A percentile compares a stretch with the other conserved stretches of the same genome.
phyloP scores from a whole-genome alignment of 73 alveolate species.

The Uronychia binucleata region DNA sequence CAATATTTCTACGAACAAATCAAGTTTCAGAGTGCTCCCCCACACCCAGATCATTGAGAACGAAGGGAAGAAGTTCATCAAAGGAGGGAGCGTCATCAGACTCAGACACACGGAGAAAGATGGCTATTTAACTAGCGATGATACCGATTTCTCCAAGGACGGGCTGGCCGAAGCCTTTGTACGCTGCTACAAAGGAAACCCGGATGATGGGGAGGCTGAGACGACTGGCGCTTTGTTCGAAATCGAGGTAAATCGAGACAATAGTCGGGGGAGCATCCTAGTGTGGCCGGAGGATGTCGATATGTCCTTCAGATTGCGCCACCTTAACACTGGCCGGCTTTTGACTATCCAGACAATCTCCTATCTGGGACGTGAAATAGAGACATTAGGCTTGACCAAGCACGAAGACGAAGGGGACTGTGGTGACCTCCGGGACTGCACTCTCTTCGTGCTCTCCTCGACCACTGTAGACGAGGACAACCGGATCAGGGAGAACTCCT shows the following conservation, averaged over 20 bases:
- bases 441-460: constrained; percentile 49
- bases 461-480: constrained; percentile 58
- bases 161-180: constrained; percentile 56
- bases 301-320: constrained; percentile 23
- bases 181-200: constrained; percentile 37
- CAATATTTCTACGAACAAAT: constrained; percentile 18
- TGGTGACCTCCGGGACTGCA: constrained; percentile 4
- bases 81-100: constrained; percentile 39
- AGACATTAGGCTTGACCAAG: constrained; percentile 24
- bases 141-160: constrained; percentile 36
- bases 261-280: constrained; percentile 9
- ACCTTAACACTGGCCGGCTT: constrained; percentile 39
- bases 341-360: constrained; percentile 6
- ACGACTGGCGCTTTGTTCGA: constrained; percentile 26
- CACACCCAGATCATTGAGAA: constrained; percentile 18
- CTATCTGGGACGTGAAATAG: constrained; percentile 8
- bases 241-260: constrained; percentile 17
- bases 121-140: constrained; percentile 41
- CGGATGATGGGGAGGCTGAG: constrained; percentile 16
- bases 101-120: constrained; percentile 41
- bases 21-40: constrained; percentile 24
- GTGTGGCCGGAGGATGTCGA: constrained; percentile 14
- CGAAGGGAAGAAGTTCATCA: constrained; percentile 11
- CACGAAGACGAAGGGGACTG: constrained; percentile 11
- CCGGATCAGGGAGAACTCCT: constrained; percentile 19